Evolutionary conservation across 805 yeast species (phyloP), one percentile per base, ranked within the genome.

Genomic region (Cephaloascus albidus): DNA sequence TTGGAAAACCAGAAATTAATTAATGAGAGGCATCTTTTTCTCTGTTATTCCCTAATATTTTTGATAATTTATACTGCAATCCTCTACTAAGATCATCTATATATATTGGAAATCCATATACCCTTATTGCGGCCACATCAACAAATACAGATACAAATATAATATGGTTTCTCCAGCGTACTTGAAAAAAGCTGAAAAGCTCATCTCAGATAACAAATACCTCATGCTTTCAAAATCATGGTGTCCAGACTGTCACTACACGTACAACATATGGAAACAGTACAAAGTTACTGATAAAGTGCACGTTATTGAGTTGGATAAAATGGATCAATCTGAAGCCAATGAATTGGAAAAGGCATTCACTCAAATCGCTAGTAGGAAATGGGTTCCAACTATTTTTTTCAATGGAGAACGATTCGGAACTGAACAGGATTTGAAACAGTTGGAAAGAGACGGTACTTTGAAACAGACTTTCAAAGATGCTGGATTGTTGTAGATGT

Each of bases 241-340:
- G 88, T 83, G 93, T 56, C 85, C 86, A 3, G 89, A 83, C 49
- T 82, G 89, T 49, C 76, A 72, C 37, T 83, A 80, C 53, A 74
- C 83, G 3, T 67, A 72, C 43, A 58, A 60, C 20, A 57, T 81
- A 18, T 80, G 78, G 70, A 65, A 70, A 37, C 69, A 73, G 39
- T 74, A 67, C 49, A 65, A 69, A 6, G 77, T 80, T 6, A 49
- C 50, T 10, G 64, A 68, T 36, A 73, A 78, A 48, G 61, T 79
- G 12, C 57, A 63, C 38, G 50, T 75, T n/a, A 63, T 84, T 23
- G 89, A 84, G 53, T 60, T 81, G 28, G 86, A 80, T 54, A 72
- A 72, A 45, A 51, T 72, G 45, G 65, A 67, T 41, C 65, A 63
- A 40, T 57, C 57, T 10, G 78, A 74, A 39, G 85, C 87, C 4